Evolutionary conservation across 805 yeast species (phyloP).

Genomic region (Kregervanrija pseudodelftensis): DNA sequence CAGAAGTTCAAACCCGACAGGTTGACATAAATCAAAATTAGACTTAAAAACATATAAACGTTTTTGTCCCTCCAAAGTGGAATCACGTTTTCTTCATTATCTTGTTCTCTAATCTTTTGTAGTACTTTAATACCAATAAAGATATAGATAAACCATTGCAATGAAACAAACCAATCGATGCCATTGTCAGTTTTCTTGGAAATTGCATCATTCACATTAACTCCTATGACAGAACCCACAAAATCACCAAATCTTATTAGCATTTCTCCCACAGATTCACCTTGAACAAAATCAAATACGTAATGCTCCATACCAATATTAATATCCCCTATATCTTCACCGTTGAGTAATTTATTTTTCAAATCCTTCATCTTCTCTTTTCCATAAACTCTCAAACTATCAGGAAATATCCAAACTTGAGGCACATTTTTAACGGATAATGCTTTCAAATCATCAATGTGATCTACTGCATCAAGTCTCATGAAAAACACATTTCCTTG

Average conservation of each 20-base stretch:
- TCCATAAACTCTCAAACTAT: conserved; percentile 8
- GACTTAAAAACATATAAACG: conserved; percentile 22
- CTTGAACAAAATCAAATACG: conserved; percentile 8
- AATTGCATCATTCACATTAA: conserved; percentile 3
- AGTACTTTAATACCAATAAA: conserved; percentile 6
- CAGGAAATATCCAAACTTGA: conserved; percentile 58
- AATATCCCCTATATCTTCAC: conserved; percentile 2
- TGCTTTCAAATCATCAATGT: conserved; percentile 33
- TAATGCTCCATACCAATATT: conserved; percentile 12
- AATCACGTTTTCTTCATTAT: too few species aligned
- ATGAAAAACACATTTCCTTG: conserved; percentile 36
- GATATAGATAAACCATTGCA: conserved; percentile 5
- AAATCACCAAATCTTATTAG: conserved; percentile 5
- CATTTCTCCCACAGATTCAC: conserved; percentile 9
- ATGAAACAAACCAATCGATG: conserved; percentile 4
- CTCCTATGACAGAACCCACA: conserved; percentile 1
- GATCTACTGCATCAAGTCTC: conserved; percentile 43
- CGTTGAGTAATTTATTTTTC: conserved; percentile 1
- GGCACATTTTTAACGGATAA: conserved; percentile 49
- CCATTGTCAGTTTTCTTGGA: conserved; percentile 1
- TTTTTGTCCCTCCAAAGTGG: conserved; percentile 7
- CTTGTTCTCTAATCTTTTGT: conserved; percentile 1
- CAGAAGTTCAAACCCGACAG: conserved; percentile 63
- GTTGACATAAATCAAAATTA: conserved; percentile 36
- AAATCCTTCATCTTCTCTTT: conserved; percentile 1